A percentile compares a stretch with the other conserved stretches of the same genome.
Evolutionary conservation across 108 stramenopile species (phyloP).

Genomic region (Parmales sp.): DNA sequence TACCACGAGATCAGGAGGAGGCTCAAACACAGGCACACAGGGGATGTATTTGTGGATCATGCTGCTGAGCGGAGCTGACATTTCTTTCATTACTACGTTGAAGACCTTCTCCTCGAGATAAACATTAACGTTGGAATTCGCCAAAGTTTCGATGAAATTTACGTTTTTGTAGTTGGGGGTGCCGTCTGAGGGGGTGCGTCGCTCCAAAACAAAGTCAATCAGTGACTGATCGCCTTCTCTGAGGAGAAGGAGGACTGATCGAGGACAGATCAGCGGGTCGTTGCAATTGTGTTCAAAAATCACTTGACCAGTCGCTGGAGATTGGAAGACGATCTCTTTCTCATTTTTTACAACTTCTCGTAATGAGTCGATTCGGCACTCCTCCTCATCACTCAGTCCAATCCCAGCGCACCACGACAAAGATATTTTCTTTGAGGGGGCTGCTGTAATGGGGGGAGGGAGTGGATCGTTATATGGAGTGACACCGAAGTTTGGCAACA

Average conservation of each 20-base stretch:
- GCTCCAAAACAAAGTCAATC: background rate
- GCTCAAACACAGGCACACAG: background rate
- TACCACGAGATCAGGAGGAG: background rate
- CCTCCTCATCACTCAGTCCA: too few relatives aligned
- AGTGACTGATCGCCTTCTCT: background rate
- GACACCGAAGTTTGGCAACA: too few relatives aligned
- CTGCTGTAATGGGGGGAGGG: too few relatives aligned
- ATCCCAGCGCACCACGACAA: too few relatives aligned
- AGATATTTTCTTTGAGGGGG: too few relatives aligned
- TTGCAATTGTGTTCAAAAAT: background rate
- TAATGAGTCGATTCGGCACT: too few relatives aligned
- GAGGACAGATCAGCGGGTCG: background rate
- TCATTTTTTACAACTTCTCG: too few relatives aligned
- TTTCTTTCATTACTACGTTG: background rate
- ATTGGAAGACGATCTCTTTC: too few relatives aligned
- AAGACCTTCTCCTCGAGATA: background rate
- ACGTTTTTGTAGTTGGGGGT: too few relatives aligned
- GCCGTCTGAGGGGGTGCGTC: too few relatives aligned
- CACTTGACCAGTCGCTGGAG: conserved; percentile 3
- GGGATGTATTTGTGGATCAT: background rate
- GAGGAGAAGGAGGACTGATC: background rate
- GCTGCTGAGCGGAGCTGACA: background rate
- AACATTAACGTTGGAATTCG: background rate
- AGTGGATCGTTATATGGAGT: too few relatives aligned
- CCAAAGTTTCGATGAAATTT: background rate